Evolutionary conservation across 345 rosid genomes (phyloP).

Genomic region (Rubroshorea leprosula): DNA sequence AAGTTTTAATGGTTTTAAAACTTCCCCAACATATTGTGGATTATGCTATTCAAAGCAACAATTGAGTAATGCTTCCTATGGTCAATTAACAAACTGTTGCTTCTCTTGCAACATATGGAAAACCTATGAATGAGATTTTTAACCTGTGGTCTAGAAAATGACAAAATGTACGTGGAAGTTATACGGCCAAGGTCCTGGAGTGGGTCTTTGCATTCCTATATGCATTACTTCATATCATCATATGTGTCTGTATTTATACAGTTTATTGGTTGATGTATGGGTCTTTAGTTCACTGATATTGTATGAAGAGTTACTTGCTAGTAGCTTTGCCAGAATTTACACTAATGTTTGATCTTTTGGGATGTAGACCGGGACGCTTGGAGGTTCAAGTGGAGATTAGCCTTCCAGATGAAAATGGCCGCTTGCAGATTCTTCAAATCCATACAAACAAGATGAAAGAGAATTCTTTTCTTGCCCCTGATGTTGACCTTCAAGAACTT

Average conservation of each 20-base stretch:
- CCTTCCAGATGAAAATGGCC: conserved; percentile 99
- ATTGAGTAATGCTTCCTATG: too few species aligned
- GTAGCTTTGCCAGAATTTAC: neutral
- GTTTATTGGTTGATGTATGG: neutral
- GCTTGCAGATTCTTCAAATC: conserved; percentile 91
- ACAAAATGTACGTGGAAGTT: neutral
- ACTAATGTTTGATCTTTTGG: conserved; percentile 10
- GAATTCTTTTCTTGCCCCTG: conserved; percentile 85
- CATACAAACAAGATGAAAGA: conserved; percentile 99
- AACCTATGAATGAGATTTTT: neutral
- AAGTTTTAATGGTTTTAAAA: too few species aligned
- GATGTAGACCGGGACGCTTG: conserved; percentile 86
- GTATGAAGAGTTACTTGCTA: neutral
- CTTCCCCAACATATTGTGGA: neutral
- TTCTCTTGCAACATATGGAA: neutral
- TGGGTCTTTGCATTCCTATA: neutral
- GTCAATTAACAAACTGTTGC: too few species aligned
- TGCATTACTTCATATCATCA: neutral
- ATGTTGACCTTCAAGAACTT: conserved; percentile 78
- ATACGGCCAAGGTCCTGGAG: too few species aligned
- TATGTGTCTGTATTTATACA: neutral
- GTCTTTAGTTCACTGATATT: neutral
- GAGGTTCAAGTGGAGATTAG: conserved; percentile 99
- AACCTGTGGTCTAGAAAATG: neutral
- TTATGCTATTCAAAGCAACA: neutral